Evolutionary conservation across 2,329 filamentous ascomycete species (phyloP).

Genomic region (Aspergillus udagawae): DNA sequence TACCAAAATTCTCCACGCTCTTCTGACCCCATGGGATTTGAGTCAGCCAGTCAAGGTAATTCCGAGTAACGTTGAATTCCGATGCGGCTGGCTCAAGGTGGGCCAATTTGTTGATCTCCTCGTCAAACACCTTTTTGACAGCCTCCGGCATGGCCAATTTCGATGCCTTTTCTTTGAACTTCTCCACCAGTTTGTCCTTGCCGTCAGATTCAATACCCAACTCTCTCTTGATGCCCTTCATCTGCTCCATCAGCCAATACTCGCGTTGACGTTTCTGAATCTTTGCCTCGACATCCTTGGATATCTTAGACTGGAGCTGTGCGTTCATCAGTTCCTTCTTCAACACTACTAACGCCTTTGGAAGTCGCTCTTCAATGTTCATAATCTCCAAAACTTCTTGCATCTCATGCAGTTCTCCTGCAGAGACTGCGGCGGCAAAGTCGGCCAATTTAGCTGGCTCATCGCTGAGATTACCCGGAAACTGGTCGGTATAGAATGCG

Average conservation of each 20-base stretch:
- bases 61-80: constrained; percentile 97
- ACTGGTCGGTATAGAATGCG: constrained; percentile 93
- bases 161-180: constrained; percentile 90
- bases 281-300: constrained; percentile 94
- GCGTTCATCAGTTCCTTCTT: constrained; percentile 99
- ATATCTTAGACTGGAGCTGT: constrained; percentile 93
- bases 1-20: constrained; percentile 94
- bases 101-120: constrained; percentile 94
- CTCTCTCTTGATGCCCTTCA: constrained; percentile 96
- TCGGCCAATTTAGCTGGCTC: constrained; percentile 94
- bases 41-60: constrained; percentile 97
- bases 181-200: constrained; percentile 96
- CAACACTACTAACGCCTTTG: constrained; percentile 84
- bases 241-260: constrained; percentile 99
- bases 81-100: constrained; percentile 93
- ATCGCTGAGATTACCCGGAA: constrained; percentile 88
- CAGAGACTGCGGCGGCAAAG: constrained; percentile 95
- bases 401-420: constrained; percentile 83
- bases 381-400: constrained; percentile 86
- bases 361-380: constrained; percentile 86
- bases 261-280: constrained; percentile 96
- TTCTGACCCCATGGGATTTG: constrained; percentile 97
- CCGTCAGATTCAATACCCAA: constrained; percentile 95
- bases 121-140: constrained; percentile 96
- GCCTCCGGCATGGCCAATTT: constrained; percentile 96